Evolutionary conservation across 176 grass and related monocot genomes (phyloP).

Genomic region (Zoysia japonica): DNA sequence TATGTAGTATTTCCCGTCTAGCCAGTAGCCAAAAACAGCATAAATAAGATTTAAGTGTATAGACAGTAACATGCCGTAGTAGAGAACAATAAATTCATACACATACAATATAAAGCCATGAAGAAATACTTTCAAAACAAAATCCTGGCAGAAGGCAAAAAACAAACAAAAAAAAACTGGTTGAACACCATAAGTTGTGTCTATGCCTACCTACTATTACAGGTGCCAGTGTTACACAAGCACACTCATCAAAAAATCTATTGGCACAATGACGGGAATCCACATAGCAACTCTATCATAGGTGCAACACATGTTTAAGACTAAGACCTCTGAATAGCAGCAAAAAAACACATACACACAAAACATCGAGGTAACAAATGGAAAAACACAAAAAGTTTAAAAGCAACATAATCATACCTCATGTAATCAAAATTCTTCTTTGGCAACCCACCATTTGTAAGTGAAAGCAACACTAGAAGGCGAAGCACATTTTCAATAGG

Average conservation of each 20-base stretch:
- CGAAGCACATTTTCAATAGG: slow-evolving; percentile 79
- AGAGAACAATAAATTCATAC: neutral
- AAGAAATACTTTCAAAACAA: slow-evolving; percentile 15
- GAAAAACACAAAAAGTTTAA: slow-evolving; percentile 7
- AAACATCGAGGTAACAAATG: slow-evolving; percentile 12
- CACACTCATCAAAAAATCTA: neutral
- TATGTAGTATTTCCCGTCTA: slow-evolving; percentile 95
- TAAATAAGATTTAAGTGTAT: neutral
- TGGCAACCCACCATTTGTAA: slow-evolving; percentile 89
- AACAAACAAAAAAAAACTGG: neutral
- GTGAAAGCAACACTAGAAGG: slow-evolving; percentile 85
- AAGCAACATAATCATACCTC: slow-evolving; percentile 58
- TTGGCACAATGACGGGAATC: neutral
- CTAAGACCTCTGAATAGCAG: neutral
- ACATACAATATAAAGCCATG: neutral
- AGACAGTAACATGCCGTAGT: neutral
- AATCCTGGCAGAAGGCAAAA: neutral
- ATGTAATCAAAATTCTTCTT: slow-evolving; percentile 89
- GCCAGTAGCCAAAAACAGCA: slow-evolving; percentile 5
- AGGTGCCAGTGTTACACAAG: neutral
- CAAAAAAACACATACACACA: neutral
- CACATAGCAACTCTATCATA: neutral
- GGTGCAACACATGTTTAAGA: neutral
- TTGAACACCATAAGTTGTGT: neutral
- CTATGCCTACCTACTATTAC: neutral